Base-by-base conservation (phyloP, 176 grass and related monocot species). In the Triticum monococcum region DNA sequence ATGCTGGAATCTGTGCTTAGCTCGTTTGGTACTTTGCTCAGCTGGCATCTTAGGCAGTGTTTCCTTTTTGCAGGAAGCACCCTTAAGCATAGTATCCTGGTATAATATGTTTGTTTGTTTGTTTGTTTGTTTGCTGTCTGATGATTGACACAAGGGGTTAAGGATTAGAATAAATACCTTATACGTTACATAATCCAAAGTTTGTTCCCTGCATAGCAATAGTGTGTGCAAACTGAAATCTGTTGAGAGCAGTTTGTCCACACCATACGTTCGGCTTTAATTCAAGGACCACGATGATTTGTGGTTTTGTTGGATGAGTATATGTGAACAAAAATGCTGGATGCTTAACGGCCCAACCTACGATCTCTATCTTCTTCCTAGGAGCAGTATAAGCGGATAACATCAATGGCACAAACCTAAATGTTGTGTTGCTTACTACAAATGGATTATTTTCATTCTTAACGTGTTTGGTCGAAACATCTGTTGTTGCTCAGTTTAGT, bases 51-150 rank as follows among this genome's bases (percentile, higher is more conserved):
- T 16, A 26, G 61, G 7, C 85, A 31, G 17, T 68, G 43, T 35
- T 75, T 18, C 45, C 54, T 40, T 89, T 41, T 85, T 87, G 7
- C 32, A 80, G 35, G 74, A 89, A 86, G 20, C 62, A 68, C 32
- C 76, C 23, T 54, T 54, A 89, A 89, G 25, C 48, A 76, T 22
- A 8, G 54, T 59, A 59, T 59, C 60, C 20, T 62, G n/a, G 60
- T 62, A 62, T 62, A 62, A 24, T 36, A 10, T 74, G 28, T 50
- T 69, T 77, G 36, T 59, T 88, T 89, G 32, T 38, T 38, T 38
- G 68, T 37, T 13, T 74, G 37, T 52, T 70, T 78, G 36, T 45
- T 88, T 89, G 32, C 54, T 89, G 3, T 7, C 75, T 20, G 80
- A 46, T 45, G 17, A 12, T 85, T 38, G 60, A 33, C 33, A 60